Conservation (phyloP, 2,329 filamentous ascomycete species). For the Fusarium sp. region DNA sequence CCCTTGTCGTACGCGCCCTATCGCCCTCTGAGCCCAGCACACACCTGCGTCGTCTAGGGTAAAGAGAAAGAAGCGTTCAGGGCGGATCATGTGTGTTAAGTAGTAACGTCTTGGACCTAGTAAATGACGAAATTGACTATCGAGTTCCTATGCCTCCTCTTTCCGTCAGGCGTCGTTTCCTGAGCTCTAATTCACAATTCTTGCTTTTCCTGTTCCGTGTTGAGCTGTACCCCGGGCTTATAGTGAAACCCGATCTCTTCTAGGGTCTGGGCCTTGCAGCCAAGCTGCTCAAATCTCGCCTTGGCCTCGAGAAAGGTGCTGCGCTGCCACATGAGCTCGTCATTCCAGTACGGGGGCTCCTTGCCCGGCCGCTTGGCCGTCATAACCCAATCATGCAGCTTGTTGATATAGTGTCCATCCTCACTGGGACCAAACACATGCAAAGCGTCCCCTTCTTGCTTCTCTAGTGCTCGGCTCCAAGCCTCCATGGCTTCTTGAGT, state of each 20-base stretch:
- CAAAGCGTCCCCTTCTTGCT: constrained; percentile 57
- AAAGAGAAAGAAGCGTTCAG: background rate
- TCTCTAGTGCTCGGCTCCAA: constrained; percentile 78
- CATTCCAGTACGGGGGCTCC: constrained; percentile 78
- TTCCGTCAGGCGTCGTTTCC: background rate
- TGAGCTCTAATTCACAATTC: constrained; percentile 3
- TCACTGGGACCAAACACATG: constrained; percentile 53
- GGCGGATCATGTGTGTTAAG: background rate
- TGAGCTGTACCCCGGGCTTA: constrained; percentile 45
- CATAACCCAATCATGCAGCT: constrained; percentile 73
- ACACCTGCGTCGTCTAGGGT: constrained; percentile 5
- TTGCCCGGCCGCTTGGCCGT: constrained; percentile 71
- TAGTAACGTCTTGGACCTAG: constrained; percentile 20
- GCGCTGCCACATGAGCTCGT: constrained; percentile 80
- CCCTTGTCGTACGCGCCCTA: constrained; percentile 17
- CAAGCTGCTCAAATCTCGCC: constrained; percentile 77
- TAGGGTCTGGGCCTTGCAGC: constrained; percentile 74
- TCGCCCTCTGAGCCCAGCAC: background rate
- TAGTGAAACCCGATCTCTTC: constrained; percentile 81
- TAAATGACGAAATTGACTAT: constrained; percentile 30
- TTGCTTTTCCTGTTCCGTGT: constrained; percentile 8
- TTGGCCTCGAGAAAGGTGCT: constrained; percentile 78
- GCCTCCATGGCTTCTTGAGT: constrained; percentile 72
- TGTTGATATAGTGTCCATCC: constrained; percentile 80
- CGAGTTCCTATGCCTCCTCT: background rate